Conservation (phyloP, 495 filamentous ascomycete species). For the Collariella sp. region DNA sequence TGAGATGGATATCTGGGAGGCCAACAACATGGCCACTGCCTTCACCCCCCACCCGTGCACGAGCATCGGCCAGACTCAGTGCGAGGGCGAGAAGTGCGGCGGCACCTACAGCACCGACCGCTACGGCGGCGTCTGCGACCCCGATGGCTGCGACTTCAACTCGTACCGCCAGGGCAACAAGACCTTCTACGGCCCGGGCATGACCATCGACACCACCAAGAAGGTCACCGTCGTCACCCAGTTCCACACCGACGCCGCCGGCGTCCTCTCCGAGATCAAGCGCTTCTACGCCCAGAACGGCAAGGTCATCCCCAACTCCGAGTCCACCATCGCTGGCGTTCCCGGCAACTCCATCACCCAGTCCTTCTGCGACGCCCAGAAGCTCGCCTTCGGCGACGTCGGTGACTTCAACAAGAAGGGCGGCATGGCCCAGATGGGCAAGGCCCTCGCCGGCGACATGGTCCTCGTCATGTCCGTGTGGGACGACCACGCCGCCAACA, state of each 20-base stretch:
- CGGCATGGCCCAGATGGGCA: slow-evolving; percentile 50
- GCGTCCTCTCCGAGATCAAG: slow-evolving; percentile 53
- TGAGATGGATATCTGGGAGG: slow-evolving; percentile 70
- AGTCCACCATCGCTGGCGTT: slow-evolving; percentile 45
- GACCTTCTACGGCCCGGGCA: slow-evolving; percentile 53
- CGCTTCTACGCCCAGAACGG: slow-evolving; percentile 68
- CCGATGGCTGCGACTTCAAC: slow-evolving; percentile 72
- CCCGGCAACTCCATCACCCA: slow-evolving; percentile 51
- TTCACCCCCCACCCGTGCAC: slow-evolving; percentile 62
- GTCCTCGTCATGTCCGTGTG: slow-evolving; percentile 73
- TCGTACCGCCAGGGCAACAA: slow-evolving; percentile 56
- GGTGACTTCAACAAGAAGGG: slow-evolving; percentile 53
- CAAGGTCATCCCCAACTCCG: slow-evolving; percentile 48
- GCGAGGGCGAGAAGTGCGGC: slow-evolving; percentile 42
- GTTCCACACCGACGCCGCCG: slow-evolving; percentile 45
- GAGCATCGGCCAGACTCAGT: slow-evolving; percentile 46
- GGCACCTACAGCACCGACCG: slow-evolving; percentile 43
- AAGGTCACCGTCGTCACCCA: slow-evolving; percentile 69
- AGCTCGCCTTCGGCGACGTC: slow-evolving; percentile 52
- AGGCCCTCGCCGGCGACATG: slow-evolving; percentile 50
- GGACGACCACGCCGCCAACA: slow-evolving; percentile 69
- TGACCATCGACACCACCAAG: slow-evolving; percentile 54
- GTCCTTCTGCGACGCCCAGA: slow-evolving; percentile 53
- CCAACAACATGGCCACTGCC: slow-evolving; percentile 56
- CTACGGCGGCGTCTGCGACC: slow-evolving; percentile 57